These are phyloP conservation scores for Auricularia sp. DNA, from an alignment of 768 basidiomycete genomes.

Conservation along the genomic window DNA sequence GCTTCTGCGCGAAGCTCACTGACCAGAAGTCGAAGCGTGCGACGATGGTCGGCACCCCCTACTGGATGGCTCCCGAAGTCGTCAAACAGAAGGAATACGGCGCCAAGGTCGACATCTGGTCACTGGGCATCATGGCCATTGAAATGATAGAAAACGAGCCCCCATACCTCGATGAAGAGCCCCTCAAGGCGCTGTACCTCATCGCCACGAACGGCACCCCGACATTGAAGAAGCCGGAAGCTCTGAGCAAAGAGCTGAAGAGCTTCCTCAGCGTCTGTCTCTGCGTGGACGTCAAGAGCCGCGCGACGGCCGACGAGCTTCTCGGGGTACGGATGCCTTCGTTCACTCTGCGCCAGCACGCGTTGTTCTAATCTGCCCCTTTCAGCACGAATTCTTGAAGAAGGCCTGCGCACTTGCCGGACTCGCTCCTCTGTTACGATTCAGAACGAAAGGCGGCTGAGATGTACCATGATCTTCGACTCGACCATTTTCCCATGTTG, in stretches of 20 bases:
- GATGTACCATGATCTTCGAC: too few species aligned
- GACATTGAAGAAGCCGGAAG: conserved; percentile 92
- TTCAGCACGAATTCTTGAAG: conserved; percentile 92
- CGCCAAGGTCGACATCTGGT: conserved; percentile 95
- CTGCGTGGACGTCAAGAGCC: conserved; percentile 90
- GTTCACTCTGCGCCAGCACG: too few species aligned
- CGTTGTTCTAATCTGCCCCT: too few species aligned
- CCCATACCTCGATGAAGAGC: conserved; percentile 91
- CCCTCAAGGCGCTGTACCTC: conserved; percentile 84
- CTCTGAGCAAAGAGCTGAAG: conserved; percentile 85
- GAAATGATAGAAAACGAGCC: conserved; percentile 99
- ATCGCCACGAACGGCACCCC: conserved; percentile 99
- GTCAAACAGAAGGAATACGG: conserved; percentile 97
- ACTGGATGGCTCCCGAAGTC: conserved; percentile 99
- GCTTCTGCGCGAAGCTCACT: conserved; percentile 91
- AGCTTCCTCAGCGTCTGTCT: conserved; percentile 95
- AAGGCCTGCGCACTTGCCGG: conserved; percentile 77
- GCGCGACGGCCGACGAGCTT: conserved; percentile 79
- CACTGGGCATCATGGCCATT: conserved; percentile 94
- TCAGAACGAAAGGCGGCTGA: conserved; percentile 35
- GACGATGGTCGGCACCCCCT: conserved; percentile 97
- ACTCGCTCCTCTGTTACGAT: conserved; percentile 76
- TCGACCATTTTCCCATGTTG: neutral
- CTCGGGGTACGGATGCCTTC: conserved; percentile 74
- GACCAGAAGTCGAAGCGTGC: conserved; percentile 95